A percentile compares a stretch with the other conserved stretches of the same genome.
These are phyloP conservation scores for Cercospora zeae-maydis DNA, from an alignment of 2,329 filamentous ascomycete species.

Conservation along the genomic window DNA sequence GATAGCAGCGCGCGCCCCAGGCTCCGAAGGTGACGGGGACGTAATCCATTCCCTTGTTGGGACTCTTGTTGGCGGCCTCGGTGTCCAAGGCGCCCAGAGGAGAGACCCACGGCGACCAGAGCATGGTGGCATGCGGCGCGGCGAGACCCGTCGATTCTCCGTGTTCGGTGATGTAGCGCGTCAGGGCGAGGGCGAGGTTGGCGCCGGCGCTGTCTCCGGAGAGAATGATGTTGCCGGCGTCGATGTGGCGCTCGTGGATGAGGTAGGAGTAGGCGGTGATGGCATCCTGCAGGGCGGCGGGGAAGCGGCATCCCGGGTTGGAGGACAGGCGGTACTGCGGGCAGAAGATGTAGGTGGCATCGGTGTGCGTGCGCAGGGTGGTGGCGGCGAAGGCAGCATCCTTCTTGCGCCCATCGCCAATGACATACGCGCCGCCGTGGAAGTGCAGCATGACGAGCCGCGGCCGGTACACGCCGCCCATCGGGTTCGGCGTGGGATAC, in stretches of 20 bases:
- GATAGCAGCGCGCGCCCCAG: conserved; percentile 45
- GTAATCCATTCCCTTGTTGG: conserved; percentile 43
- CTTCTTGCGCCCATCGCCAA: conserved; percentile 42
- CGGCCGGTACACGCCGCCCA: conserved; percentile 18
- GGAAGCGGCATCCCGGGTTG: conserved; percentile 47
- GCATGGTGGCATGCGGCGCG: conserved; percentile 38
- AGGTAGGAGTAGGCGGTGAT: conserved; percentile 49
- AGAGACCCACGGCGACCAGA: conserved; percentile 48
- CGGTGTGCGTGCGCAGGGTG: conserved; percentile 35
- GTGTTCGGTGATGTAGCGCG: conserved; percentile 47
- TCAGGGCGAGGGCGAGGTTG: conserved; percentile 45
- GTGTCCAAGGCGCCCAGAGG: conserved; percentile 32
- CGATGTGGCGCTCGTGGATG: conserved; percentile 40
- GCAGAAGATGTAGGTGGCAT: conserved; percentile 41
- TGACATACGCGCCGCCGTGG: conserved; percentile 50
- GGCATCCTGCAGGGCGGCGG: conserved; percentile 50
- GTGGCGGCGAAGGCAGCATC: conserved; percentile 36
- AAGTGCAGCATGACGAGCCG: conserved; percentile 45
- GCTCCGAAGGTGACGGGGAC: conserved; percentile 38
- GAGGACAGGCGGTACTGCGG: conserved; percentile 50
- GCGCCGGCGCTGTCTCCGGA: conserved; percentile 52
- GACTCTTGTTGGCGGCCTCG: conserved; percentile 32
- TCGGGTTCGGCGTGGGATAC: conserved; percentile 36
- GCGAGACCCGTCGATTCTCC: conserved; percentile 37
- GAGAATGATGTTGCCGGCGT: conserved; percentile 42